Evolutionary conservation across 208 protist species (phyloP).

Genomic region (Leishmania mexicana): DNA sequence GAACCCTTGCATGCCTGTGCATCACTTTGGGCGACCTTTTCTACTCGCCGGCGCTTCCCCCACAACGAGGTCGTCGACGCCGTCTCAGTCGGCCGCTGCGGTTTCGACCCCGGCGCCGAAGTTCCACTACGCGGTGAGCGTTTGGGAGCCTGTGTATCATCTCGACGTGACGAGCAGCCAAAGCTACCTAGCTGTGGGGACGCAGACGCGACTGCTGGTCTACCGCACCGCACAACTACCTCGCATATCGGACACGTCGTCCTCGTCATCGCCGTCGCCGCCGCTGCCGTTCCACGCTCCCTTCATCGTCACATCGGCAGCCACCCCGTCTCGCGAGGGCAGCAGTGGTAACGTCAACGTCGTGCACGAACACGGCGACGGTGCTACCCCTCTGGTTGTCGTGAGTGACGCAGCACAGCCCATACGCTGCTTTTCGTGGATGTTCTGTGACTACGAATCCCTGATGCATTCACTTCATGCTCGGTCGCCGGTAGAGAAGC

Average conservation of each 20-base stretch:
- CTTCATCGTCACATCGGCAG: not conserved
- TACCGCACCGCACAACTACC: constrained; percentile 28
- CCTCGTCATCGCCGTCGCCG: not conserved
- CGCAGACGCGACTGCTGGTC: constrained; percentile 28
- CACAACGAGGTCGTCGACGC: not conserved
- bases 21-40: constrained; percentile 9
- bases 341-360: not conserved
- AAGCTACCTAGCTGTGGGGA: constrained; percentile 28
- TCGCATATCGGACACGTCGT: constrained; percentile 9
- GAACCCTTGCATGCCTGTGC: constrained; percentile 20
- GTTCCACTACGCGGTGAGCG: constrained; percentile 26
- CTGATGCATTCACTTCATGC: constrained; percentile 3
- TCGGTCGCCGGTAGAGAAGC: not conserved
- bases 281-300: not conserved
- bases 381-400: constrained; percentile 20
- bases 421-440: constrained; percentile 33
- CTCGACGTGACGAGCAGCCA: constrained; percentile 29
- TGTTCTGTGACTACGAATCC: constrained; percentile 31
- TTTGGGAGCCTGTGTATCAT: constrained; percentile 25
- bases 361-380: not conserved
- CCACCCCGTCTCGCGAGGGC: not conserved
- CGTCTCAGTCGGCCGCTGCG: not conserved
- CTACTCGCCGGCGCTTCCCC: not conserved
- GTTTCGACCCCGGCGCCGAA: not conserved
- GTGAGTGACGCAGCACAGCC: constrained; percentile 23